Evolutionary conservation across 1,284 basidiomycete species (phyloP).

Genomic region (Papiliotrema terrestris): DNA sequence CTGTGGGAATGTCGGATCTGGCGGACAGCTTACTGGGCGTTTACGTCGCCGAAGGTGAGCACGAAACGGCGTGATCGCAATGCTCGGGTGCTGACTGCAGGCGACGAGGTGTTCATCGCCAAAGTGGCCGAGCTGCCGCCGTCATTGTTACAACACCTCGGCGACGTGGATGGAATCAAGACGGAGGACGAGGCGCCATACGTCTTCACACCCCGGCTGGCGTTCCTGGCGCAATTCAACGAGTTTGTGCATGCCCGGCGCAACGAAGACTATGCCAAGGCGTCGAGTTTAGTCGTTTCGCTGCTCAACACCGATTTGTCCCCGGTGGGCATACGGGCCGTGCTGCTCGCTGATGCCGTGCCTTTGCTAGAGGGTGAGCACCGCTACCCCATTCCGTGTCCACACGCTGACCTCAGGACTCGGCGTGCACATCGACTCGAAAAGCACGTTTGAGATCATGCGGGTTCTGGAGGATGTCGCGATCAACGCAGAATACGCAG

Average conservation of each 20-base stretch:
- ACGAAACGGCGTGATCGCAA: neutral
- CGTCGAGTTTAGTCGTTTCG: conserved; percentile 46
- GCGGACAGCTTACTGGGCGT: conserved; percentile 48
- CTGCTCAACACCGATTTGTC: conserved; percentile 48
- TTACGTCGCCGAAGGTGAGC: conserved; percentile 46
- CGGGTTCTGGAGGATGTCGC: conserved; percentile 50
- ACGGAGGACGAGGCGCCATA: conserved; percentile 14
- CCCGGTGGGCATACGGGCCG: conserved; percentile 49
- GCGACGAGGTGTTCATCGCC: conserved; percentile 27
- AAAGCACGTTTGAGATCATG: conserved; percentile 51
- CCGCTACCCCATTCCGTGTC: too few relatives aligned
- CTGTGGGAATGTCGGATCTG: conserved; percentile 44
- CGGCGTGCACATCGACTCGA: conserved; percentile 43
- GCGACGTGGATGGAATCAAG: conserved; percentile 15
- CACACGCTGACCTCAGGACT: conserved; percentile 28
- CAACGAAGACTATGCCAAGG: conserved; percentile 39
- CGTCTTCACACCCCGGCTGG: conserved; percentile 42
- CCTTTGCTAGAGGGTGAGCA: conserved; percentile 48
- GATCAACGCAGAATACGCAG: conserved; percentile 34
- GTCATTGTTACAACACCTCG: conserved; percentile 33
- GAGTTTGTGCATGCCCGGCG: conserved; percentile 50
- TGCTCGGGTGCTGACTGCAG: conserved; percentile 10
- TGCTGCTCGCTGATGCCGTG: conserved; percentile 50
- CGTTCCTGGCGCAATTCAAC: conserved; percentile 52
- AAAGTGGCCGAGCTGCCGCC: conserved; percentile 37